Evolutionary conservation across 2,329 filamentous ascomycete genomes (phyloP), one percentile per base, ranked within the genome.

Genomic region (Hypoxylon sp.): DNA sequence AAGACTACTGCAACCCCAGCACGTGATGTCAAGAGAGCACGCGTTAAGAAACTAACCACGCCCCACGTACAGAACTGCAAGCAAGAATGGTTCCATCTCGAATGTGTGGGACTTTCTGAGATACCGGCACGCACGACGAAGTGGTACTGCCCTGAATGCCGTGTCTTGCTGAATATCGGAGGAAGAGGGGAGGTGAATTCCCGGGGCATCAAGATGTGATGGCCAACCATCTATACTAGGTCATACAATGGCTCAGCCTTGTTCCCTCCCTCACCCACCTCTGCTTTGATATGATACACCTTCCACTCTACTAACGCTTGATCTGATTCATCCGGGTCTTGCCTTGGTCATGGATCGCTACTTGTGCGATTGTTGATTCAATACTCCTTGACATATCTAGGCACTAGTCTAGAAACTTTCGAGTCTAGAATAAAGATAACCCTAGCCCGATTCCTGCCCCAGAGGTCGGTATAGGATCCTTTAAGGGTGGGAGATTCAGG

Each of bases 61-160:
- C 62, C 70, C 63, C 66, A 56, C 64, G 61, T 67, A 70, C 74
- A 86, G 81, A 82, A 91, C 80, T 96, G 93, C 80, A 90, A 93
- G 73, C 89, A 89, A 69, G 92, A 95, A 79, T 96, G 93, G 93
- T 96, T 95, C 78, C 93, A 96, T 76, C 84, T 96, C 43, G 88
- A 89, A 69, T 96, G 93, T 75, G 91, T 96, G 5, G 89, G 86
- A 4, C 82, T 96, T 34, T 82, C 84, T 10, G 85, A 89, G 23
- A 87, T 92, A 65, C 92, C 92, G 10, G 86, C 89, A 2, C 84
- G 91, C 17, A 91, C 91, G 32, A 90, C 90, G 2, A 94, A 93
- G 79, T 96, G 93, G 93, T 96, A 93, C 75, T 96, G 93, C 78
- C 91, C 91, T 1, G 89, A 93, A 53, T 96, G 93, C 75, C 83